Base-by-base conservation (phyloP, 2,329 filamentous ascomycete species). In the Colletotrichum sp. region DNA sequence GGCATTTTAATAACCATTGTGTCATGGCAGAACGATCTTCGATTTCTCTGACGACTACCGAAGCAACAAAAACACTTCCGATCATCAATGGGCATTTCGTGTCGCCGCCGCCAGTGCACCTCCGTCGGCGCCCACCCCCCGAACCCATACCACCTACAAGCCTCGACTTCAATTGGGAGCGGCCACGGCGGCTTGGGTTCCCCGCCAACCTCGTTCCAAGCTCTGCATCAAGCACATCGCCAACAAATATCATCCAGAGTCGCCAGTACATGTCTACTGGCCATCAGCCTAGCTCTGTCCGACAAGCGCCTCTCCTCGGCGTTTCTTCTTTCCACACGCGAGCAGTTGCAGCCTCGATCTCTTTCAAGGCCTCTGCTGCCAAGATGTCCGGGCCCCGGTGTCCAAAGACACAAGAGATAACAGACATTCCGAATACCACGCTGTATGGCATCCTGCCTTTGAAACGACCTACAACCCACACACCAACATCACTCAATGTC, bases 301-400 rank as follows among this genome's bases (percentile, higher is more conserved):
- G 4, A 39, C 36, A 9, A 9, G 16, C 8, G 36, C 36, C 0
- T 19, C 0, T 39, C 36, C 36, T 39, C 16, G 36, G 36, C 0
- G 34, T 16, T 36, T 36, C 7, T 16, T 2, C 34, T 36, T 16
- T 36, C 15, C 34, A 15, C 3, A 4, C 0, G 13, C 15, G 0
- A 36, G 15, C 34, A 36, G 36, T 39, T 39, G 16, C 16, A 39
- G 15, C 36, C 16, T 19, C 36, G 0, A 39, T 39, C 0, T 39
- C 16, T 39, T 39, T 0, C 36, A 39, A 39, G 36, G 15, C 39
- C 39, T 39, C 8, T 44, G 19, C 39, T n/a, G 0, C 39, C 8
- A n/a, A 44, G 0, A 19, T n/a, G 19, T 44, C 19, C 19, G 0
- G 0, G 39, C 19, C 36, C 19, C 8, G 0, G 0, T 11, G 0